Percentiles rank a stretch among this genome's conserved stretches.
Conservation (phyloP, 2,329 filamentous ascomycete genomes). For the Penicillium griseofulvum region DNA sequence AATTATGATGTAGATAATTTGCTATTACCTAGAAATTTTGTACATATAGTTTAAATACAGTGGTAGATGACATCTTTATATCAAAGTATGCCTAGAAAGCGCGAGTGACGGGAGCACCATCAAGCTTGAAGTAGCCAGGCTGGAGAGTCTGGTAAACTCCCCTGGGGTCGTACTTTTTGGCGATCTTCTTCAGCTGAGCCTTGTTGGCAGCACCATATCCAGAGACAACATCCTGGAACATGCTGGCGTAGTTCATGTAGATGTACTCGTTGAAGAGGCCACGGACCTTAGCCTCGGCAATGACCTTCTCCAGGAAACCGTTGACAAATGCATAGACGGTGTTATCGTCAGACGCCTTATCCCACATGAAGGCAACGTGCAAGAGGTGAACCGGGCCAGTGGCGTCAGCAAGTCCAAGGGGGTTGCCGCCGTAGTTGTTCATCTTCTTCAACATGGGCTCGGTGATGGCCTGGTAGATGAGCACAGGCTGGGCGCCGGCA, state of each 20-base stretch:
- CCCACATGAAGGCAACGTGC: conserved; percentile 33
- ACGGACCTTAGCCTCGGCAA: conserved; percentile 28
- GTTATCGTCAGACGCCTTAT: conserved; percentile 32
- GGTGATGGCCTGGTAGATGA: conserved; percentile 37
- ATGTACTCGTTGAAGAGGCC: conserved; percentile 35
- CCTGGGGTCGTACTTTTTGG: conserved; percentile 41
- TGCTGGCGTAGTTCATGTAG: conserved; percentile 51
- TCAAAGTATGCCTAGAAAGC: neutral
- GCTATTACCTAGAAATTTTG: neutral
- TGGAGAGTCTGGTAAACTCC: conserved; percentile 42
- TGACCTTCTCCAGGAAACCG: conserved; percentile 28
- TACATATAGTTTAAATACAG: neutral
- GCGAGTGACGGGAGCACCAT: conserved; percentile 10
- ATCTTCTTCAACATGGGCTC: conserved; percentile 29
- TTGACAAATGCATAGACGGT: conserved; percentile 25
- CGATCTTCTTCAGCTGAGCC: conserved; percentile 31
- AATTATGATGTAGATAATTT: neutral
- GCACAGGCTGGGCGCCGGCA: conserved; percentile 22
- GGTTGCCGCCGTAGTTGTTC: conserved; percentile 35
- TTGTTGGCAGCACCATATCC: conserved; percentile 44
- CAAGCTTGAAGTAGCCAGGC: conserved; percentile 47
- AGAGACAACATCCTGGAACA: conserved; percentile 43
- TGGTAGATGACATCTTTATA: neutral
- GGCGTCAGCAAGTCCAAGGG: conserved; percentile 31
- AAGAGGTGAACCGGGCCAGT: conserved; percentile 28